These are phyloP conservation scores for Prillingera fragicola DNA, from an alignment of 1,284 basidiomycete genomes.

Conservation along the genomic window DNA sequence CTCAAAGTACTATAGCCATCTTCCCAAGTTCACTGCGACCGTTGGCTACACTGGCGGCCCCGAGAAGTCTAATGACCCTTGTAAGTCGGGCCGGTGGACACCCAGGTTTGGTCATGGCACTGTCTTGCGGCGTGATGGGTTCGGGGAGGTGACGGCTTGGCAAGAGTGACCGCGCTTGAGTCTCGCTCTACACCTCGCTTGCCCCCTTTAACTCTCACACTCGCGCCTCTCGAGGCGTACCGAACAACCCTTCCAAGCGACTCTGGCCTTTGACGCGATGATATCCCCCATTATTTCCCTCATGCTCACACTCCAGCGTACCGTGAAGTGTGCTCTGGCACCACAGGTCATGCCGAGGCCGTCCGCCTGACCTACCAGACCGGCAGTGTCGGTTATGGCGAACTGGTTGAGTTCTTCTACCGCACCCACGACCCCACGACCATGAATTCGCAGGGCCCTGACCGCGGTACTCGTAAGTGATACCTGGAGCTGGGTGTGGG, in stretches of 20 bases:
- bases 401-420: slow-evolving; percentile 90
- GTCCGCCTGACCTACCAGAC: slow-evolving; percentile 81
- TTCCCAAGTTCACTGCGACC: slow-evolving; percentile 56
- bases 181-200: too few species aligned
- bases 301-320: slow-evolving; percentile 52
- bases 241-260: too few species aligned
- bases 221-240: too few species aligned
- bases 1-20: slow-evolving; percentile 64
- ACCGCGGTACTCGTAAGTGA: slow-evolving; percentile 67
- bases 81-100: slow-evolving; percentile 15
- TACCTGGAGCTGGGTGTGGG: neutral
- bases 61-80: slow-evolving; percentile 43
- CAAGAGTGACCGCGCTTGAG: too few species aligned
- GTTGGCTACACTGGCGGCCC: slow-evolving; percentile 81
- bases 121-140: too few species aligned
- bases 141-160: too few species aligned
- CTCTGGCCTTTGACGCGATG: too few species aligned
- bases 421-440: slow-evolving; percentile 93
- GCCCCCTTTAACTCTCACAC: too few species aligned
- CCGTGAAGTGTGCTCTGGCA: slow-evolving; percentile 69
- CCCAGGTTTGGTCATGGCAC: too few species aligned
- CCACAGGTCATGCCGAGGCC: slow-evolving; percentile 86
- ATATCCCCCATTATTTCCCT: too few species aligned
- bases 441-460: slow-evolving; percentile 67
- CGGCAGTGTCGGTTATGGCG: slow-evolving; percentile 65